These are phyloP conservation scores for Sonneratia caseolaris DNA, from an alignment of 345 rosid species.

Conservation along the genomic window DNA sequence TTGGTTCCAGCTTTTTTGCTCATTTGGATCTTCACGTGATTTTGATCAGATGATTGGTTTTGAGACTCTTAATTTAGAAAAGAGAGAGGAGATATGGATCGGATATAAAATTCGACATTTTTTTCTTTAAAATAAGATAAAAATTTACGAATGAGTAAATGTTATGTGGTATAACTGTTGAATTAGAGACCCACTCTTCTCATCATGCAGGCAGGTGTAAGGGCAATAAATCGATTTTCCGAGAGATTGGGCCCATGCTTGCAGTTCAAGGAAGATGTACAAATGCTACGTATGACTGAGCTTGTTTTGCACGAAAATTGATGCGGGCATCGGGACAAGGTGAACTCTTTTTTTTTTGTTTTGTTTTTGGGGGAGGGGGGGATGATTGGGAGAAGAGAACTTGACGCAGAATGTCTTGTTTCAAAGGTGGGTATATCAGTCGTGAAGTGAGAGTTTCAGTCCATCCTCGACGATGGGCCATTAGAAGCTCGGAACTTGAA, in stretches of 20 bases:
- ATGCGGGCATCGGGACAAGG: background rate
- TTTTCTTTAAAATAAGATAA: slow-evolving; percentile 13
- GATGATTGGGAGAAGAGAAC: background rate
- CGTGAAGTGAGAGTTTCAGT: slow-evolving; percentile 6
- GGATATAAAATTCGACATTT: slow-evolving; percentile 19
- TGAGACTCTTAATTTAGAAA: background rate
- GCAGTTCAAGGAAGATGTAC: background rate
- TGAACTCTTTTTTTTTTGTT: no score
- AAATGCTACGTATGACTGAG: background rate
- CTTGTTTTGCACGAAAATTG: background rate
- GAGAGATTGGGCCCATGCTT: background rate
- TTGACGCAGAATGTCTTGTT: slow-evolving; percentile 27
- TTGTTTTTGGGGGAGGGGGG: no score
- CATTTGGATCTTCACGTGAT: slow-evolving; percentile 15
- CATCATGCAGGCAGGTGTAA: no score
- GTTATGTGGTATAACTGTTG: no score
- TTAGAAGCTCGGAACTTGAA: slow-evolving; percentile 61
- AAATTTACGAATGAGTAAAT: no score
- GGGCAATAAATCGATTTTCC: background rate
- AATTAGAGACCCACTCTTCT: no score
- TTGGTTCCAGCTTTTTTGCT: slow-evolving; percentile 16
- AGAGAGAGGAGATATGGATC: background rate
- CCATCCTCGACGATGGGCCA: slow-evolving; percentile 1
- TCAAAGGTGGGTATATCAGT: slow-evolving; percentile 19
- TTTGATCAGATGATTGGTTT: slow-evolving; percentile 17